Evolutionary conservation across 106 monocot species (phyloP), one percentile per base, ranked within the genome.

Genomic region (Acorus gramineus): DNA sequence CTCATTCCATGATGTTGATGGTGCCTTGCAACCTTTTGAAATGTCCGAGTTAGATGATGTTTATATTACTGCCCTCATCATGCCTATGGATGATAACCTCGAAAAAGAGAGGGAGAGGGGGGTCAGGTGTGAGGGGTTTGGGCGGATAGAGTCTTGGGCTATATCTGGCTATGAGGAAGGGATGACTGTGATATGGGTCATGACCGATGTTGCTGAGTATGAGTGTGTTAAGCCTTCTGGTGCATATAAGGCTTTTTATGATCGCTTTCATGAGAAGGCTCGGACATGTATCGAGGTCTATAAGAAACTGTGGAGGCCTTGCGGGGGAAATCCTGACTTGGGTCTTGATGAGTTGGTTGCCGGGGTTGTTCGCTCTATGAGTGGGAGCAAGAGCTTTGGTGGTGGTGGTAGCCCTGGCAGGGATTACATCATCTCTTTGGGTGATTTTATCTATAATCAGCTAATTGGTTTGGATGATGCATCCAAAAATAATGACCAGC

Each of bases 131-230:
- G 83, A 85, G 77, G 91, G 87, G n/a, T 96, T 96, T 76, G 96
- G 96, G 0, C 71, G 96, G 45, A 91, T 96, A 65, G 96, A 96
- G 60, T 67, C 71, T 65, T 96, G 96, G 96, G 63, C 91, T 7
- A 88, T 96, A 73, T 90, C 96, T 74, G 96, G 96, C 53, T 96
- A 96, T 71, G 96, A 96, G 75, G 96, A 96, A 71, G 96, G 96
- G 13, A 64, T 50, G 53, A 78, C 96, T 2, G 68, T 96, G 10
- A 66, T 96, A 70, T 96, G 96, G 96, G 70, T 96, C 51, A 82
- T 80, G 12, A 96, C 96, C 51, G 96, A 91, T 64, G 28, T 77
- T 71, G 87, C 91, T 52, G 87, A 90, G 14, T 96, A 88, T 71
- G 96, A 96, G 79, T 96, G 96, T 68, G 87, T 96, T 11, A 96